These are phyloP conservation scores for Hypoxylon cercidicola DNA, from an alignment of 495 filamentous ascomycete species.

Conservation along the genomic window DNA sequence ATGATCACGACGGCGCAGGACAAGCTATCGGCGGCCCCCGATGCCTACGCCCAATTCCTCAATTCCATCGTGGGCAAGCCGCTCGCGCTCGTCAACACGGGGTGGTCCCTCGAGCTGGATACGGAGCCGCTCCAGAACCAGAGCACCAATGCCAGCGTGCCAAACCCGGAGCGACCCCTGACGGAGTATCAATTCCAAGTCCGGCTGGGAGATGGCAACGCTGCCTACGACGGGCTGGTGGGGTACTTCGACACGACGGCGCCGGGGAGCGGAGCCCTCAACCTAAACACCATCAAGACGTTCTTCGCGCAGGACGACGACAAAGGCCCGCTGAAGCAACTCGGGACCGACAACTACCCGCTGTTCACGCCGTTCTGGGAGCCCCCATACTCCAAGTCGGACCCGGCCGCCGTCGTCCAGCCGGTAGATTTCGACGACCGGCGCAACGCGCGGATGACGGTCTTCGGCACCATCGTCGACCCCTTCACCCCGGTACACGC, in stretches of 20 bases:
- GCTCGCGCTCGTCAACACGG: slow-evolving; percentile 59
- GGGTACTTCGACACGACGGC: slow-evolving; percentile 51
- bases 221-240: slow-evolving; percentile 54
- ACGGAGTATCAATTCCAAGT: slow-evolving; percentile 51
- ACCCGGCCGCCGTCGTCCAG: neutral
- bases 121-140: slow-evolving; percentile 19
- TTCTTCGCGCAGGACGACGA: slow-evolving; percentile 38
- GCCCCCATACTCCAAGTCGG: slow-evolving; percentile 9
- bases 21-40: slow-evolving; percentile 42
- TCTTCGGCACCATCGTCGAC: slow-evolving; percentile 55
- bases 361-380: slow-evolving; percentile 40
- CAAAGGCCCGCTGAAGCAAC: slow-evolving; percentile 5
- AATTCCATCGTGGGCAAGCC: slow-evolving; percentile 57
- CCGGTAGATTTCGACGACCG: slow-evolving; percentile 9
- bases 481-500: slow-evolving; percentile 57
- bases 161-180: slow-evolving; percentile 1
- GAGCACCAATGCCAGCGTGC: slow-evolving; percentile 3
- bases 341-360: slow-evolving; percentile 39
- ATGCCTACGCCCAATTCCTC: slow-evolving; percentile 51
- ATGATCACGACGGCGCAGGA: slow-evolving; percentile 49
- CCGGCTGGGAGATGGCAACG: slow-evolving; percentile 54
- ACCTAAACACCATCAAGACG: slow-evolving; percentile 48
- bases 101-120: slow-evolving; percentile 59
- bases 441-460: slow-evolving; percentile 30
- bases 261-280: slow-evolving; percentile 32